Evolutionary conservation across 768 basidiomycete genomes (phyloP).

Genomic region (Pleurotus citrinopileatus): DNA sequence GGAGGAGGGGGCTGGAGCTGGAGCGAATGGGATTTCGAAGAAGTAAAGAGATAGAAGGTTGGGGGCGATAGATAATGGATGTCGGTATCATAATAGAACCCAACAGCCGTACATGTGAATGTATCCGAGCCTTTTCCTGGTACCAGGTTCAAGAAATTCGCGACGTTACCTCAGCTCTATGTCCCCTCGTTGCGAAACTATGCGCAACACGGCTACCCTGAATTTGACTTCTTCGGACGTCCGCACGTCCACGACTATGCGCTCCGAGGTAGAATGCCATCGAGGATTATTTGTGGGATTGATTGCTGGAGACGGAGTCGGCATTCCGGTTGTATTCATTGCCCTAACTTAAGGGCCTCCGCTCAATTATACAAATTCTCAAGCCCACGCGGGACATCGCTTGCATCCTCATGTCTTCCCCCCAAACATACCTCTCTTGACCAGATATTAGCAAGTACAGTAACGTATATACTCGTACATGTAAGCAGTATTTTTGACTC

Average conservation of each 20-base stretch:
- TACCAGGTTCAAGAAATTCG: neutral
- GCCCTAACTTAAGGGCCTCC: neutral
- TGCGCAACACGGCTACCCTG: conserved; percentile 4
- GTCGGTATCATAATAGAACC: neutral
- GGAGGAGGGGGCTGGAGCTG: neutral
- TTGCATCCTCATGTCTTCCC: neutral
- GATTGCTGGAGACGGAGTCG: neutral
- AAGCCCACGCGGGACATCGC: neutral
- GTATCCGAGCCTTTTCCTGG: conserved; percentile 6
- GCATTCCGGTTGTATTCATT: neutral
- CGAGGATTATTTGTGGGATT: neutral
- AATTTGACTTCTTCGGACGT: neutral
- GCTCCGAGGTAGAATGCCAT: too few species aligned
- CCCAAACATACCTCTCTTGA: neutral
- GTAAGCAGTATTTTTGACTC: neutral
- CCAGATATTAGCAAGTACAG: neutral
- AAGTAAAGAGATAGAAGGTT: neutral
- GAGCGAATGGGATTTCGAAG: neutral
- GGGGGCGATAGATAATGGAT: conserved; percentile 9
- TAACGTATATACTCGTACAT: neutral
- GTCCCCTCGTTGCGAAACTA: neutral
- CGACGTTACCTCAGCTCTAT: conserved; percentile 5
- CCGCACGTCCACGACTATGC: neutral
- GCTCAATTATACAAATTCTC: neutral
- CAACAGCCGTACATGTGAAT: conserved; percentile 10